Conservation (phyloP, 2,329 filamentous ascomycete species). For the Cytospora paraplurivora region DNA sequence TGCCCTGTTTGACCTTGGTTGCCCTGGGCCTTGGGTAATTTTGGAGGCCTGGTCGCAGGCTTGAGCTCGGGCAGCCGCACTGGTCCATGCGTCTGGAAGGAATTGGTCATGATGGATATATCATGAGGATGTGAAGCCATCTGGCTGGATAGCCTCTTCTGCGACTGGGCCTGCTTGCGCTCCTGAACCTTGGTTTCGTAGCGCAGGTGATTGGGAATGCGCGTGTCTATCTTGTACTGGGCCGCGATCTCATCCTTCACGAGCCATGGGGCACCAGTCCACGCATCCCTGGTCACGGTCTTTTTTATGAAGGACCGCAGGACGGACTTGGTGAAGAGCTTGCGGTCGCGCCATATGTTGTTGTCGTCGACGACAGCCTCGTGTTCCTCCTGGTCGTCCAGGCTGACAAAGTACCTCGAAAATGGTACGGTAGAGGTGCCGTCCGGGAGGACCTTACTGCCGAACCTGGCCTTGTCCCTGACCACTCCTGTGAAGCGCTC, state of each 20-base stretch:
- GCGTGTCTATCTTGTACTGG: slow-evolving; percentile 83
- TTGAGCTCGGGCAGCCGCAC: slow-evolving; percentile 72
- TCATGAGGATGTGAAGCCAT: slow-evolving; percentile 43
- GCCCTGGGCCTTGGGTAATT: slow-evolving; percentile 68
- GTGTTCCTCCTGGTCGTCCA: slow-evolving; percentile 67
- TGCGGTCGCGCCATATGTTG: slow-evolving; percentile 83
- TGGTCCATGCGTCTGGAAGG: slow-evolving; percentile 47
- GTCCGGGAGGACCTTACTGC: slow-evolving; percentile 62
- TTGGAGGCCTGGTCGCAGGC: slow-evolving; percentile 70
- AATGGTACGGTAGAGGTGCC: slow-evolving; percentile 71
- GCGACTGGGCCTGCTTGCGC: slow-evolving; percentile 70
- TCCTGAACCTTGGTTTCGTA: slow-evolving; percentile 79
- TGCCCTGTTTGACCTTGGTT: slow-evolving; percentile 39
- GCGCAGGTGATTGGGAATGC: slow-evolving; percentile 78
- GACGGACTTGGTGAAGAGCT: slow-evolving; percentile 92
- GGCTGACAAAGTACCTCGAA: slow-evolving; percentile 78
- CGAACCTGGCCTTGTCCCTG: slow-evolving; percentile 82
- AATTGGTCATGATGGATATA: slow-evolving; percentile 41
- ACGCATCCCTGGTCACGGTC: slow-evolving; percentile 86
- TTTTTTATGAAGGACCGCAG: slow-evolving; percentile 93
- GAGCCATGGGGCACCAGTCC: slow-evolving; percentile 95
- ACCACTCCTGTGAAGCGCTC: slow-evolving; percentile 74
- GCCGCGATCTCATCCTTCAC: slow-evolving; percentile 85
- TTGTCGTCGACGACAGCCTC: slow-evolving; percentile 80
- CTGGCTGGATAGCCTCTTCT: slow-evolving; percentile 56